These are phyloP conservation scores for Fusarium sp. DNA, from an alignment of 2,329 filamentous ascomycete genomes.

Conservation along the genomic window DNA sequence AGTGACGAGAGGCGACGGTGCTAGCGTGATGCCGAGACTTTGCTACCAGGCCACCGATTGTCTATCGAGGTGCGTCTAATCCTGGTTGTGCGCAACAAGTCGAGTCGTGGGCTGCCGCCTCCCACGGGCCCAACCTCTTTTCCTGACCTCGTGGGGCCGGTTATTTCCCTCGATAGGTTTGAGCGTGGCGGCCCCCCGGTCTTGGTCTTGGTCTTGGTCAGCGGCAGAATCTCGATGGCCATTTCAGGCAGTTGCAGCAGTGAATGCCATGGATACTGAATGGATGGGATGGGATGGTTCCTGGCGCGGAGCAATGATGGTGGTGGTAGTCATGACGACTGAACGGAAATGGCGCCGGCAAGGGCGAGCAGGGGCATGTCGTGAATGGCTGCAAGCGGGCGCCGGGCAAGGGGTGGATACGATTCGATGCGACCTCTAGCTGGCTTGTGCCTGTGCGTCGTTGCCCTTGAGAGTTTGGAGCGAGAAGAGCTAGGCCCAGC, in stretches of 20 bases:
- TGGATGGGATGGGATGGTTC: slow-evolving; percentile 4
- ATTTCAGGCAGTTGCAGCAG: slow-evolving; percentile 2
- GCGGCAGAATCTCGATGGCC: slow-evolving; percentile 7
- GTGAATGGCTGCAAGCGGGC: slow-evolving; percentile 29
- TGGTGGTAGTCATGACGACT: slow-evolving; percentile 38
- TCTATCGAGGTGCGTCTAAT: slow-evolving; percentile 18
- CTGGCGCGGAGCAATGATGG: slow-evolving; percentile 33
- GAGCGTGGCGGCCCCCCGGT: not conserved
- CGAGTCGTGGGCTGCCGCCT: slow-evolving; percentile 25
- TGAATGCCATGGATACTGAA: not conserved
- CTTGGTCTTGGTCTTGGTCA: not conserved
- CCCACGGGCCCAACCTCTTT: slow-evolving; percentile 24
- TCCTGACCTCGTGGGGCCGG: slow-evolving; percentile 5
- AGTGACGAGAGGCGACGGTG: slow-evolving; percentile 18
- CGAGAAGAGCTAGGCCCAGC: not conserved
- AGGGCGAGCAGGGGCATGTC: slow-evolving; percentile 35
- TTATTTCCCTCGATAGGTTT: slow-evolving; percentile 5
- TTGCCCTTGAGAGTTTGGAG: slow-evolving; percentile 35
- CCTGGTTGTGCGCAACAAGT: slow-evolving; percentile 15
- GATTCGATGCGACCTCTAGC: slow-evolving; percentile 32
- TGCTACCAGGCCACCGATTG: slow-evolving; percentile 27
- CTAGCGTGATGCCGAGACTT: slow-evolving; percentile 30
- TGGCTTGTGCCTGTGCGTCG: slow-evolving; percentile 34
- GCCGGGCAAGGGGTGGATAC: slow-evolving; percentile 30
- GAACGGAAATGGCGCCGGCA: slow-evolving; percentile 37